A percentile compares a stretch with the other conserved stretches of the same genome.
Evolutionary conservation across 139 green algal species (phyloP).

Genomic region (Haematococcus lacustris): DNA sequence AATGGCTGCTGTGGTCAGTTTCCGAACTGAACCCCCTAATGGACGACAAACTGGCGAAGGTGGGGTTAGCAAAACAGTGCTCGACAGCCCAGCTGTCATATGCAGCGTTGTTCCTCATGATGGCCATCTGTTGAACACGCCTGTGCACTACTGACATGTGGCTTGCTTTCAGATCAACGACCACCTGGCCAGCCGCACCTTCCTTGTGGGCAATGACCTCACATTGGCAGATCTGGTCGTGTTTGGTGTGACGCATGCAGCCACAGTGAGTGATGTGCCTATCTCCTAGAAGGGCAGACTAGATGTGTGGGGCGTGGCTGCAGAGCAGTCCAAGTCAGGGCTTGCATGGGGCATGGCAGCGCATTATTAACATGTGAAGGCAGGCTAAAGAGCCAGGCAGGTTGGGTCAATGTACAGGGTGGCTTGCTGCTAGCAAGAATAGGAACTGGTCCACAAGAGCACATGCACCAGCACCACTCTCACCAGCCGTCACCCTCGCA

Average conservation of each 20-base stretch:
- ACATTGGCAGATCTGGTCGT: conserved; percentile 47
- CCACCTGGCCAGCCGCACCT: conserved; percentile 24
- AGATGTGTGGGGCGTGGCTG: background rate
- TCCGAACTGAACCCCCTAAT: background rate
- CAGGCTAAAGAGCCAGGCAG: background rate
- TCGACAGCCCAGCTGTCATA: background rate
- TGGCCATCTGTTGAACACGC: background rate
- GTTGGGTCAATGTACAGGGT: background rate
- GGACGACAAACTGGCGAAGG: conserved; percentile 7
- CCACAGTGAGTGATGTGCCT: conserved; percentile 40
- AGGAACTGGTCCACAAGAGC: too few species aligned
- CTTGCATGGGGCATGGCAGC: background rate
- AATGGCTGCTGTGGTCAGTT: conserved; percentile 4
- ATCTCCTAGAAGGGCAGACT: background rate
- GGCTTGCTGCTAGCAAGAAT: background rate
- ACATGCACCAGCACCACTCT: too few species aligned
- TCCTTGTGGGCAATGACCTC: conserved; percentile 17
- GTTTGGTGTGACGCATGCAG: conserved; percentile 34
- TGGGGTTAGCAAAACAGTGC: too few species aligned
- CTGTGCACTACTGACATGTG: background rate
- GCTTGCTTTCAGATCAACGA: conserved; percentile 26
- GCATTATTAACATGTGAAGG: too few species aligned
- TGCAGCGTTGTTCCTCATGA: background rate
- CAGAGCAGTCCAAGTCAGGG: background rate
- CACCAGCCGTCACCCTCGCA: background rate